phyloP scores from a whole-genome alignment of 1,284 basidiomycete genomes.

The Schizophyllum commune region DNA sequence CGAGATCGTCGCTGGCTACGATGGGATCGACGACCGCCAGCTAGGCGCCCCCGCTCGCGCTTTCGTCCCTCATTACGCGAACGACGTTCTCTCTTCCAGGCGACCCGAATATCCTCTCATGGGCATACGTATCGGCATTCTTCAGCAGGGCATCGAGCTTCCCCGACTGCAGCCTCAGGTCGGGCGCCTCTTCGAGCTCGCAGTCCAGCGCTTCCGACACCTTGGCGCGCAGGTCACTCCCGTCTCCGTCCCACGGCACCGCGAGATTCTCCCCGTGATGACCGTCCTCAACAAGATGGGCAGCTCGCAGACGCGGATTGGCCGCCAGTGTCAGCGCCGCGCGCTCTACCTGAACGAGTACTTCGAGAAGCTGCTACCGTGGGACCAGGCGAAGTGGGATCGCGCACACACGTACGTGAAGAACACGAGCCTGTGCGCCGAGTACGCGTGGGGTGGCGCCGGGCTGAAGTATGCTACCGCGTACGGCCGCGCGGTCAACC shows the following conservation, averaged over 20 bases:
- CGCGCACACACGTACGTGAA: slow-evolving; percentile 17
- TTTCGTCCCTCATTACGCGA: slow-evolving; percentile 30
- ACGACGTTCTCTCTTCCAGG: slow-evolving; percentile 11
- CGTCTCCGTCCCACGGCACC: slow-evolving; percentile 28
- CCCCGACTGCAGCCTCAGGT: slow-evolving; percentile 27
- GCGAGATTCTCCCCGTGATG: slow-evolving; percentile 12
- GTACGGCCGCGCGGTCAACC: slow-evolving; percentile 30
- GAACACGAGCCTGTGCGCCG: slow-evolving; percentile 10
- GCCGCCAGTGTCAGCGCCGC: slow-evolving; percentile 21
- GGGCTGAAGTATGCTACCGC: slow-evolving; percentile 11
- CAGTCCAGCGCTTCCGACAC: slow-evolving; percentile 24
- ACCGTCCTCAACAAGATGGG: slow-evolving; percentile 16
- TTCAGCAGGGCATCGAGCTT: slow-evolving; percentile 32
- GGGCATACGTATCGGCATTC: slow-evolving; percentile 32
- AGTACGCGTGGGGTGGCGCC: slow-evolving; percentile 9
- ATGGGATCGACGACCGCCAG: slow-evolving; percentile 40
- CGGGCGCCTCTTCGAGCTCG: slow-evolving; percentile 22
- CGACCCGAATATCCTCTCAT: slow-evolving; percentile 16
- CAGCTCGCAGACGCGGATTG: slow-evolving; percentile 15
- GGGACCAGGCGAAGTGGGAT: slow-evolving; percentile 33
- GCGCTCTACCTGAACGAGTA: slow-evolving; percentile 32
- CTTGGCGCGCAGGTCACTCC: slow-evolving; percentile 34
- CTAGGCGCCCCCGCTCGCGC: slow-evolving; percentile 32
- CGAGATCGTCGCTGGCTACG: slow-evolving; percentile 37
- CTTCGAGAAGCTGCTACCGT: slow-evolving; percentile 27